These are phyloP conservation scores for Hibiscus trionum DNA, from an alignment of 345 rosid species.

Conservation along the genomic window DNA sequence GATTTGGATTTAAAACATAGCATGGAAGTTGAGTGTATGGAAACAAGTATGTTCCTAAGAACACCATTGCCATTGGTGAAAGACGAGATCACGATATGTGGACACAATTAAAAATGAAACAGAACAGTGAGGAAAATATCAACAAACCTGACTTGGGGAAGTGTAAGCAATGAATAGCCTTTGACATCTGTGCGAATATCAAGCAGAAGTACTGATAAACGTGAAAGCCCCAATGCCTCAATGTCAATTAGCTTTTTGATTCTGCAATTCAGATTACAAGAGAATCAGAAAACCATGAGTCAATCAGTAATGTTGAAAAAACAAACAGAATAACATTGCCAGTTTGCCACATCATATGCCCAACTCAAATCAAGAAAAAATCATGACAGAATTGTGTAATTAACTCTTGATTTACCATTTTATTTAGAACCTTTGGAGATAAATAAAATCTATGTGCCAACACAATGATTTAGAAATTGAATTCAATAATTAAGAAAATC, in stretches of 20 bases:
- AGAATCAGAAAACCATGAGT: neutral
- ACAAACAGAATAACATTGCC: neutral
- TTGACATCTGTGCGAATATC: slow-evolving; percentile 65
- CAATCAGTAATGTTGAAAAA: neutral
- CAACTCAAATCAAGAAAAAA: neutral
- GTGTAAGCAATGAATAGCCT: slow-evolving; percentile 72
- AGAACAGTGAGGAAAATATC: neutral
- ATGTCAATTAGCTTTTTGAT: slow-evolving; percentile 71
- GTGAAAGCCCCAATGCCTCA: slow-evolving; percentile 71
- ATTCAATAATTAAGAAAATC: neutral
- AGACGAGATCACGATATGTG: neutral
- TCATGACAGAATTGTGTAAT: neutral
- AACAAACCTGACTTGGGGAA: slow-evolving; percentile 83
- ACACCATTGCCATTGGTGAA: neutral
- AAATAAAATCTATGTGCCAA: neutral
- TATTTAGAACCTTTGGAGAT: neutral
- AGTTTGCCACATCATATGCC: neutral
- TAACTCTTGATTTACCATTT: neutral
- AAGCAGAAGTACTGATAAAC: slow-evolving; percentile 47
- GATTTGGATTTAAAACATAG: neutral
- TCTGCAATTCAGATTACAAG: slow-evolving; percentile 26
- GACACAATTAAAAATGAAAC: neutral
- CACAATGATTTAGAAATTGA: neutral
- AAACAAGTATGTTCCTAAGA: neutral
- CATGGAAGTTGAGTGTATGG: neutral